Evolutionary conservation across 164 flowering plant genomes (phyloP).

Genomic region (Vitis rotundifolia): DNA sequence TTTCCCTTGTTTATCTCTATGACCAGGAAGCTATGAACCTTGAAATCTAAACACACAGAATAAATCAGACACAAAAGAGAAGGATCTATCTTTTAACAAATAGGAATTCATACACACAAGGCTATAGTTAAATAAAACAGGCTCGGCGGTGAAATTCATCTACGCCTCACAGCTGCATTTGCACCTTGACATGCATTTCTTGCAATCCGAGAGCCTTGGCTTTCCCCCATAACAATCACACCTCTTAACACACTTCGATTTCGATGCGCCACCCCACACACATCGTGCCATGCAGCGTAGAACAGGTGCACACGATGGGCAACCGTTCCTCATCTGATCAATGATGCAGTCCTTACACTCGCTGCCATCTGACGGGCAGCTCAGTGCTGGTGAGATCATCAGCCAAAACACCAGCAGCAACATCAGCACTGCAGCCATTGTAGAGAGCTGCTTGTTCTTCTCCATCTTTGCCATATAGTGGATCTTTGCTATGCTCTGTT

Average conservation of each 20-base stretch:
- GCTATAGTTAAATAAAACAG: no score
- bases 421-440: neutral
- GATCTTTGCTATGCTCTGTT: neutral
- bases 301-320: constrained; percentile 54
- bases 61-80: neutral
- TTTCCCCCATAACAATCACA: constrained; percentile 53
- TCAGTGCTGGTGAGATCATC: constrained; percentile 22
- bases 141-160: neutral
- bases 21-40: no score
- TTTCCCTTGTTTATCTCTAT: no score
- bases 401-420: constrained; percentile 22
- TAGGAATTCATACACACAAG: no score
- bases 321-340: constrained; percentile 45
- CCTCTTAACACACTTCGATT: constrained; percentile 35
- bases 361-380: constrained; percentile 36
- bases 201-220: constrained; percentile 55
- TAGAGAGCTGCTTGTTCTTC: constrained; percentile 9
- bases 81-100: no score
- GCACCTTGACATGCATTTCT: constrained; percentile 67
- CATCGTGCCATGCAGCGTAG: constrained; percentile 71
- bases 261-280: constrained; percentile 53
- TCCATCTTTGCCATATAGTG: neutral
- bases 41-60: no score
- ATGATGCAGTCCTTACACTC: constrained; percentile 49
- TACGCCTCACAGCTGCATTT: constrained; percentile 56